These are phyloP conservation scores for Eucalyptus erythrocorys DNA, from an alignment of 345 rosid species.

Conservation along the genomic window DNA sequence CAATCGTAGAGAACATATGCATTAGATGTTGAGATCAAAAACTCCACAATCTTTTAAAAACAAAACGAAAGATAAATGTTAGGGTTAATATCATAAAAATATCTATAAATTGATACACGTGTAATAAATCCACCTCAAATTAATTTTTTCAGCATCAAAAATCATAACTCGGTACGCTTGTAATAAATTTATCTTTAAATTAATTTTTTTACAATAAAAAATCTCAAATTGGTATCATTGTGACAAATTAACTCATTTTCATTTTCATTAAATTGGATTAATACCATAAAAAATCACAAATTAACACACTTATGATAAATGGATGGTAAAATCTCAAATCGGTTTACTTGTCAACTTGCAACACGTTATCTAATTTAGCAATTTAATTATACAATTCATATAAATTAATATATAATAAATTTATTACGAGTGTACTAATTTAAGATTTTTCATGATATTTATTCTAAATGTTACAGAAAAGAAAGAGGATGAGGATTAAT, in stretches of 20 bases:
- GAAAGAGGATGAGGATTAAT: not conserved
- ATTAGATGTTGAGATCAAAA: not conserved
- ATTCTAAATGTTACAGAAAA: too few species aligned
- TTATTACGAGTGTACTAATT: accelerated
- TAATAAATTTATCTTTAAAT: too few species aligned
- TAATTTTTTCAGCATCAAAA: too few species aligned
- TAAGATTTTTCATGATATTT: too few species aligned
- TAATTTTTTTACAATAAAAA: too few species aligned
- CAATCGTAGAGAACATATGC: not conserved
- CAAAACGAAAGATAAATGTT: not conserved
- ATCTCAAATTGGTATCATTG: accelerated
- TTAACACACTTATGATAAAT: accelerated
- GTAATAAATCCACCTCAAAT: accelerated
- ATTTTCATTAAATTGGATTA: accelerated
- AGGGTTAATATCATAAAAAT: too few species aligned
- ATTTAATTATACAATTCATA: too few species aligned
- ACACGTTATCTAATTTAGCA: accelerated
- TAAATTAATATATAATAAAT: too few species aligned
- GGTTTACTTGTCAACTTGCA: too few species aligned
- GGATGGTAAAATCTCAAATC: accelerated
- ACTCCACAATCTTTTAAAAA: not conserved
- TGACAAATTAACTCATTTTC: accelerated
- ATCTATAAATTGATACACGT: accelerated
- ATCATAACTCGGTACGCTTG: accelerated
- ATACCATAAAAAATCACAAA: too few species aligned